phyloP scores from a whole-genome alignment of 495 filamentous ascomycete species.

The Penicillium atrosanguineum region DNA sequence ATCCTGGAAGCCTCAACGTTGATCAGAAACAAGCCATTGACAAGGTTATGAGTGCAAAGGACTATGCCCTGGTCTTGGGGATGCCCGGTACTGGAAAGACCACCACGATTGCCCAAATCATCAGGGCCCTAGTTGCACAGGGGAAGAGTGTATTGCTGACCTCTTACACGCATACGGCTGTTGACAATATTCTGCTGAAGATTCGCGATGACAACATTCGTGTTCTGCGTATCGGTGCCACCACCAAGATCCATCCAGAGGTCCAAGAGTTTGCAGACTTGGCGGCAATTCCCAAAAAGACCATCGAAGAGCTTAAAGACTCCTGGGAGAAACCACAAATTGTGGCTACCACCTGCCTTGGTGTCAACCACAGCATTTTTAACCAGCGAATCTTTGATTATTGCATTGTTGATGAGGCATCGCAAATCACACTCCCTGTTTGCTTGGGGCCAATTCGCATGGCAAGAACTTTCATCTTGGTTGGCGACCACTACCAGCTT shows the following conservation, averaged over 20 bases:
- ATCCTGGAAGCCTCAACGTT: constrained; percentile 62
- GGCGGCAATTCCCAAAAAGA: constrained; percentile 63
- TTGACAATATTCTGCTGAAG: constrained; percentile 96
- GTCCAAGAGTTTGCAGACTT: constrained; percentile 80
- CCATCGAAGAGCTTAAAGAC: constrained; percentile 77
- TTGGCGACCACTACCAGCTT: constrained; percentile 94
- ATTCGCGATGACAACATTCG: constrained; percentile 74
- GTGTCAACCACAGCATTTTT: constrained; percentile 85
- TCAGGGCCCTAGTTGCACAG: constrained; percentile 82
- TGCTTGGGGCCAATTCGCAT: constrained; percentile 92
- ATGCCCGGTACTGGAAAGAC: constrained; percentile 99
- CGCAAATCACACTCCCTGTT: constrained; percentile 92
- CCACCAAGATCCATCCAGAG: constrained; percentile 81
- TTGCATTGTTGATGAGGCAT: constrained; percentile 97
- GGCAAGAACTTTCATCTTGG: constrained; percentile 89
- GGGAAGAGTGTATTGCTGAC: constrained; percentile 91
- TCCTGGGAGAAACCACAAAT: constrained; percentile 81
- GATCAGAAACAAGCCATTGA: constrained; percentile 84
- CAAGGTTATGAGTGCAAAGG: constrained; percentile 91
- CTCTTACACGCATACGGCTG: constrained; percentile 94
- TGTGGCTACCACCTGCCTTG: constrained; percentile 92
- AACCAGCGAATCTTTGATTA: constrained; percentile 90
- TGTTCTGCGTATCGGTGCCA: constrained; percentile 77
- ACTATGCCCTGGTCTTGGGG: constrained; percentile 92
- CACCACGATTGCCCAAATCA: constrained; percentile 96